Conservation (phyloP, 179 eudicot genomes). For the Corrigiola litoralis region DNA sequence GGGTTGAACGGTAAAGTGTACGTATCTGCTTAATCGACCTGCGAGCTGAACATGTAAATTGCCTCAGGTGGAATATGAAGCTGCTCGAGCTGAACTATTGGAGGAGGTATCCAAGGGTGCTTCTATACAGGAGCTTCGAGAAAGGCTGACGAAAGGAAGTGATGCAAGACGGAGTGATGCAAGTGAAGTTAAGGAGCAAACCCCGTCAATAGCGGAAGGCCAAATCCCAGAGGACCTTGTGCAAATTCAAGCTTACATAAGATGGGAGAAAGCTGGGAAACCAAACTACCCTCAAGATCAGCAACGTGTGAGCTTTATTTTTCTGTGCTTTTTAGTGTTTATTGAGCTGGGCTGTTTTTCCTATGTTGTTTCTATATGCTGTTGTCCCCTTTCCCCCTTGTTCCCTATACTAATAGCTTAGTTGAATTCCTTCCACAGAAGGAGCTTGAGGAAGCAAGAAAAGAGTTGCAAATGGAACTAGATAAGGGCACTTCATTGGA, state of each 20-base stretch:
- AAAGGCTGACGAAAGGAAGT: slow-evolving; percentile 49
- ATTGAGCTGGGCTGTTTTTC: not conserved
- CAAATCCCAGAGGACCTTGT: slow-evolving; percentile 65
- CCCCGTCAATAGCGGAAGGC: slow-evolving; percentile 34
- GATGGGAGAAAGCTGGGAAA: slow-evolving; percentile 90
- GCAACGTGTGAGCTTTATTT: slow-evolving; percentile 50
- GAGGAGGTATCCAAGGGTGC: slow-evolving; percentile 67
- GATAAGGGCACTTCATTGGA: slow-evolving; percentile 64
- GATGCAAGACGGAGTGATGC: slow-evolving; percentile 34
- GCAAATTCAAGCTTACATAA: slow-evolving; percentile 63
- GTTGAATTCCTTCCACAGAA: slow-evolving; percentile 35
- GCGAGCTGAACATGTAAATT: slow-evolving; percentile 4
- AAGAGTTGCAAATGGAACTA: slow-evolving; percentile 69
- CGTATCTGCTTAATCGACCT: not conserved
- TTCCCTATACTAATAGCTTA: slow-evolving; percentile 7
- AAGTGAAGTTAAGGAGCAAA: slow-evolving; percentile 33
- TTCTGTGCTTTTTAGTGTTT: not conserved
- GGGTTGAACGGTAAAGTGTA: not conserved
- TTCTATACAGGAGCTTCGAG: slow-evolving; percentile 59
- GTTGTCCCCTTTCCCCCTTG: not conserved
- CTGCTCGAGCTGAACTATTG: slow-evolving; percentile 69
- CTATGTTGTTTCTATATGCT: slow-evolving; percentile 4
- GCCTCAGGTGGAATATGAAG: slow-evolving; percentile 76
- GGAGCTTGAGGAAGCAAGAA: slow-evolving; percentile 88
- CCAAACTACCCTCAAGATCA: slow-evolving; percentile 68